These are phyloP conservation scores for Xylaria digitata DNA, from an alignment of 2,329 filamentous ascomycete genomes.

Conservation along the genomic window DNA sequence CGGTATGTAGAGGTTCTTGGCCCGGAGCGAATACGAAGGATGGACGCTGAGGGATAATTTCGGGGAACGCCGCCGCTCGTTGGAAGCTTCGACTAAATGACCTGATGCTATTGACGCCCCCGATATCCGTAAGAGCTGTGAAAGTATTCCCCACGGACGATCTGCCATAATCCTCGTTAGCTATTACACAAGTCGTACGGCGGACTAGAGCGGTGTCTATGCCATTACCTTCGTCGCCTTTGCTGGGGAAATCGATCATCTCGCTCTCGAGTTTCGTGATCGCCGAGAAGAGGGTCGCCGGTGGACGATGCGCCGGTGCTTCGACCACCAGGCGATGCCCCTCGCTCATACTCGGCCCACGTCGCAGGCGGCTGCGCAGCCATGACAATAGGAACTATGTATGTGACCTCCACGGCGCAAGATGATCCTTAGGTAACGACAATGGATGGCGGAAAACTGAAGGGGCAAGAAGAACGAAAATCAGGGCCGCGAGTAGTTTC, in stretches of 20 bases:
- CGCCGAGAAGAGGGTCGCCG: slow-evolving; percentile 59
- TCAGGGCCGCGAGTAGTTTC: neutral
- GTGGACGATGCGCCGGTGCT: slow-evolving; percentile 56
- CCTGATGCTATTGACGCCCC: slow-evolving; percentile 92
- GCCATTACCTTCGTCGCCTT: slow-evolving; percentile 52
- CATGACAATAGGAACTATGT: slow-evolving; percentile 33
- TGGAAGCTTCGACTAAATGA: slow-evolving; percentile 95
- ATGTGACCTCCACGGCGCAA: no score
- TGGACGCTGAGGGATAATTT: slow-evolving; percentile 83
- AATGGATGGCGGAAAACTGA: neutral
- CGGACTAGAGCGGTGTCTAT: slow-evolving; percentile 37
- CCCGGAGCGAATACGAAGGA: slow-evolving; percentile 76
- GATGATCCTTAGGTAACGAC: no score
- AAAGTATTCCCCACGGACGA: slow-evolving; percentile 70
- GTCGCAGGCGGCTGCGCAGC: slow-evolving; percentile 47
- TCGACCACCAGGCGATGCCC: slow-evolving; percentile 52
- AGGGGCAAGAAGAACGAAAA: slow-evolving; percentile 4
- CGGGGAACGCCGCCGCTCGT: slow-evolving; percentile 86
- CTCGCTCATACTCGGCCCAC: slow-evolving; percentile 61
- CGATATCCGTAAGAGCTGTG: slow-evolving; percentile 73
- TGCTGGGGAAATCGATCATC: slow-evolving; percentile 49
- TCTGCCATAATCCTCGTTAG: slow-evolving; percentile 51
- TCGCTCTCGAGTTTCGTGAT: slow-evolving; percentile 51
- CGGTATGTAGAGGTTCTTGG: slow-evolving; percentile 57
- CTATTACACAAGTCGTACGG: neutral